Conservation (phyloP, 179 eudicot genomes). For the Camellia oleifera region DNA sequence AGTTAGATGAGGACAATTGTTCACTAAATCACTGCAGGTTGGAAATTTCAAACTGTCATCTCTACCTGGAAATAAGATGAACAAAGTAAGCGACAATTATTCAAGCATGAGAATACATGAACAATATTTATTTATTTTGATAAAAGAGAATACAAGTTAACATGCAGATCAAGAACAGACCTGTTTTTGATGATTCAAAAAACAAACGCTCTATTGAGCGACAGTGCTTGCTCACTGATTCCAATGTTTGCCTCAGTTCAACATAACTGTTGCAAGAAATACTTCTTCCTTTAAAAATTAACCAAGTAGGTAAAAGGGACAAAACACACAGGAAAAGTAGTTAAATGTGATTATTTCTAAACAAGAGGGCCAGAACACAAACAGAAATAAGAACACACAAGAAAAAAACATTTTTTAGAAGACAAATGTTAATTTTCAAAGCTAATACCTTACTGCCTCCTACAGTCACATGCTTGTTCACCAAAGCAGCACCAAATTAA, state of each 20-base stretch:
- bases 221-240: slow-evolving; percentile 39
- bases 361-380: background rate
- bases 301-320: background rate
- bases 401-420: background rate
- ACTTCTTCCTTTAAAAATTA: background rate
- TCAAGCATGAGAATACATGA: background rate
- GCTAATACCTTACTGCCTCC: background rate
- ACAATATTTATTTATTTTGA: too few relatives aligned
- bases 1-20: slow-evolving; percentile 46
- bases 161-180: background rate
- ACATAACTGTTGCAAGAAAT: slow-evolving; percentile 32
- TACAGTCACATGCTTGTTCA: background rate
- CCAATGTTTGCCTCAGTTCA: slow-evolving; percentile 40
- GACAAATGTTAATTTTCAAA: background rate
- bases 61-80: slow-evolving; percentile 42
- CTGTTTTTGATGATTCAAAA: slow-evolving; percentile 46
- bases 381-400: background rate
- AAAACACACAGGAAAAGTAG: background rate
- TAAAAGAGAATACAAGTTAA: too few relatives aligned
- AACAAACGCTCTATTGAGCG: slow-evolving; percentile 34
- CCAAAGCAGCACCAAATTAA: background rate
- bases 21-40: slow-evolving; percentile 51
- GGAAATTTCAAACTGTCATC: slow-evolving; percentile 52
- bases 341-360: background rate
- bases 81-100: slow-evolving; percentile 10